These are phyloP conservation scores for Phytopythium delawarense DNA, from an alignment of 352 stramenopile genomes.

Conservation along the genomic window DNA sequence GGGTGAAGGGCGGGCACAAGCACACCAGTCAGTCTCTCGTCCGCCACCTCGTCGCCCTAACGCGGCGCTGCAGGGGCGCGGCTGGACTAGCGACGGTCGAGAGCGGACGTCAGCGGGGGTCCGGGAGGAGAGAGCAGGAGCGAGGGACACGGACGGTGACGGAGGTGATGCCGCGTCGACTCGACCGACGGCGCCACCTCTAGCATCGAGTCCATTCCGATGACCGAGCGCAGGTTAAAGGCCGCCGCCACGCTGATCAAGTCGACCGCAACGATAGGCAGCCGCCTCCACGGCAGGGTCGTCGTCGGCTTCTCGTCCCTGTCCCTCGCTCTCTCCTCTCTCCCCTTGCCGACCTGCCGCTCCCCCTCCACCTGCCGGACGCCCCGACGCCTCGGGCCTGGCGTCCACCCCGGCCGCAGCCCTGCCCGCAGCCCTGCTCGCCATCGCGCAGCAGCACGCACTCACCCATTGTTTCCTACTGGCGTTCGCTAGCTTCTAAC, in stretches of 20 bases:
- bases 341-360: not conserved
- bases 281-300: not conserved
- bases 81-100: not conserved
- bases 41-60: not conserved
- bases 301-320: not conserved
- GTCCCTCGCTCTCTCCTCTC: not conserved
- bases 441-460: not conserved
- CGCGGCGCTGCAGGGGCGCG: not conserved
- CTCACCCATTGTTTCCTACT: constrained; percentile 71
- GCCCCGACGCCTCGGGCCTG: no score
- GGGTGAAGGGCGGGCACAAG: constrained; percentile 12
- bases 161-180: no score
- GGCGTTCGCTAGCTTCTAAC: constrained; percentile 61
- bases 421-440: no score
- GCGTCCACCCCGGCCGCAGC: no score
- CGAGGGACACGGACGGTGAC: no score
- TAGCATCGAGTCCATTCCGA: no score
- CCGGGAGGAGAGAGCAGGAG: no score
- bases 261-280: not conserved
- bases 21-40: constrained; percentile 16
- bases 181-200: no score
- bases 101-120: not conserved
- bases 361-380: not conserved
- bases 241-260: no score
- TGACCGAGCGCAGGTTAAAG: no score